Conservation (phyloP, 2,329 filamentous ascomycete species). For the Phialemoniopsis sp. region DNA sequence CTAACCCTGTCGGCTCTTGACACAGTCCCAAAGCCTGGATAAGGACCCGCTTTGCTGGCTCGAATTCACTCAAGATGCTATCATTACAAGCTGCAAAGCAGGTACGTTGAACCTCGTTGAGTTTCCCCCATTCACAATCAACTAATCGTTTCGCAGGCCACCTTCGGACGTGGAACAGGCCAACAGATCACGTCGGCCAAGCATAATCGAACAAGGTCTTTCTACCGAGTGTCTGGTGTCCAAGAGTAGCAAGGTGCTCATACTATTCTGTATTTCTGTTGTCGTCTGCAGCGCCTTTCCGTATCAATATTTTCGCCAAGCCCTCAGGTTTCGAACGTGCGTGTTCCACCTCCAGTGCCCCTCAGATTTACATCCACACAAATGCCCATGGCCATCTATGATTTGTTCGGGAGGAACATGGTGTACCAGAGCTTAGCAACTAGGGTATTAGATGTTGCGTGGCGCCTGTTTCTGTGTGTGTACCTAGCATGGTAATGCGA, state of each 20-base stretch:
- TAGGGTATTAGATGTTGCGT: too few species aligned
- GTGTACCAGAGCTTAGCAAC: too few species aligned
- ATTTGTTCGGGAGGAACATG: too few species aligned
- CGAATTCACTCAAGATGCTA: constrained; percentile 88
- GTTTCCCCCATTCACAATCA: background rate
- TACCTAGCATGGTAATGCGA: too few species aligned
- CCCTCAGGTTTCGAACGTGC: too few species aligned
- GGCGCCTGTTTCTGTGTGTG: too few species aligned
- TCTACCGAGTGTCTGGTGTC: background rate
- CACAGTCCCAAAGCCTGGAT: constrained; percentile 75
- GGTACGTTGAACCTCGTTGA: constrained; percentile 56
- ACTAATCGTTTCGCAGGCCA: constrained; percentile 21
- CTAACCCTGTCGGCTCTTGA: constrained; percentile 5
- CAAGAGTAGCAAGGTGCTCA: background rate
- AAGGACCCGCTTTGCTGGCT: constrained; percentile 85
- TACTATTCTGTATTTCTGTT: background rate
- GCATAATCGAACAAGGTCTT: constrained; percentile 1
- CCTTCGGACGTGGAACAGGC: constrained; percentile 36
- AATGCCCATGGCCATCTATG: too few species aligned
- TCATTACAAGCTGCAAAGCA: constrained; percentile 87
- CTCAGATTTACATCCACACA: too few species aligned
- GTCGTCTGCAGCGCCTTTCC: too few species aligned
- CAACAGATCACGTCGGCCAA: constrained; percentile 28
- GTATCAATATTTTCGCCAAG: too few species aligned
- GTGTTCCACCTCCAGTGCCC: too few species aligned